A percentile compares a stretch with the other conserved stretches of the same genome.
Evolutionary conservation across 108 stramenopile species (phyloP).

Genomic region (Chaetoceros muelleri): DNA sequence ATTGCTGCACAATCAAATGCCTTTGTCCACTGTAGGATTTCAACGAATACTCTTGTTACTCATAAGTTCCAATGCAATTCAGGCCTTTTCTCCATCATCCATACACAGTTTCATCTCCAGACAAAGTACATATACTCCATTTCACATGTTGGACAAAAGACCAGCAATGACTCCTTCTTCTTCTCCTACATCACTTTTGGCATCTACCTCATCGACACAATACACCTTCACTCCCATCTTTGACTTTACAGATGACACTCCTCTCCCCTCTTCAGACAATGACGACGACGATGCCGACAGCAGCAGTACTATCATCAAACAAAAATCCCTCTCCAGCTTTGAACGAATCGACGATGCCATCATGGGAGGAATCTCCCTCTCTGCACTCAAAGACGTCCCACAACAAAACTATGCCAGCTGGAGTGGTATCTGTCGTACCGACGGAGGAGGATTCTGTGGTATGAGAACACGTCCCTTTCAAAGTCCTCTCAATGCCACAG

Average conservation of each 20-base stretch:
- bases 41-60: no score
- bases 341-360: conserved; percentile 78
- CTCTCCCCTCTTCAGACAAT: conserved; percentile 2
- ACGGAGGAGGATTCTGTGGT: conserved; percentile 78
- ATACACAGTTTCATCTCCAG: no score
- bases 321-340: conserved; percentile 34
- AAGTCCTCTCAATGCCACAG: conserved; percentile 30
- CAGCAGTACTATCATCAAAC: conserved; percentile 8
- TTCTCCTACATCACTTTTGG: no score
- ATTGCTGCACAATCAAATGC: no score
- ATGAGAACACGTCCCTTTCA: conserved; percentile 56
- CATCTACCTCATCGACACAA: no score
- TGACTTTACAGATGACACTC: conserved; percentile 5
- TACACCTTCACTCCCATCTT: conserved; percentile 7
- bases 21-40: no score
- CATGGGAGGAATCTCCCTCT: conserved; percentile 67
- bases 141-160: no score
- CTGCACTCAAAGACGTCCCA: conserved; percentile 23
- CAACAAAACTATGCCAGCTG: conserved; percentile 43
- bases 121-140: no score
- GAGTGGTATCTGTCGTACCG: conserved; percentile 58
- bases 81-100: no score
- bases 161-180: no score
- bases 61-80: no score
- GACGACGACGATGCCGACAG: background rate